Base-by-base conservation (phyloP, 495 filamentous ascomycete genomes). In the Hypomontagnella monticulosa region DNA sequence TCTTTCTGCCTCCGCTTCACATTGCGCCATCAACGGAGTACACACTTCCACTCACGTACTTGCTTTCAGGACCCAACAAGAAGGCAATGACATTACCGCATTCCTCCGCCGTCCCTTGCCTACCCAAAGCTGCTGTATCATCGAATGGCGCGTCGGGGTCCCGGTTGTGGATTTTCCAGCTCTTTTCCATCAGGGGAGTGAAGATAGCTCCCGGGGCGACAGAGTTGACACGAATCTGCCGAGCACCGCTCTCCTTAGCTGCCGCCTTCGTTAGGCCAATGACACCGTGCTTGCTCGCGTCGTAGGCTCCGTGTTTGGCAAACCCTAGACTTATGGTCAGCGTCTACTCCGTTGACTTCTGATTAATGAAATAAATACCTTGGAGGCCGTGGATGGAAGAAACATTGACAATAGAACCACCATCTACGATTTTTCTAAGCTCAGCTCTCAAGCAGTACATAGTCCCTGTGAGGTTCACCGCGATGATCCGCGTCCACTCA, bases 371-470 rank as follows among this genome's bases (percentile, higher is more conserved):
- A 43, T 34, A 46, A 64, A 72, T 73, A 58, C 87, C 87, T 51
- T 72, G 72, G 11, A 88, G 20, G 0, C 86, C 87, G 16, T 83
- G 79, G 32, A 84, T 78, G 55, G 82, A 84, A 10, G 80, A 74
- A 15, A 83, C 84, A 73, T 85, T 87, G n/a, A 89, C 87, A 67
- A 89, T 87, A 54, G 75, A 77, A 51, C 77, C 77, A 40, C 77
- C 78, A 4, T 77, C 73, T 5, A 66, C 69, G 14, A 85, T 83
- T 37, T 76, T 77, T 47, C 71, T 73, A 51, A 88, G 68, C 69
- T 88, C 76, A 11, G 83, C 83, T 34, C 83, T 76, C 51, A 87
- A 41, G 66, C 84, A 87, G 63, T 83, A 82, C 81, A 87, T 85
- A 49, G 81, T 78, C 0, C 86, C 85, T 12, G 79, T 82, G 18